A percentile compares a stretch with the other conserved stretches of the same genome.
These are phyloP conservation scores for Glutinoglossum americanum DNA, from an alignment of 495 filamentous ascomycete genomes.

Conservation along the genomic window DNA sequence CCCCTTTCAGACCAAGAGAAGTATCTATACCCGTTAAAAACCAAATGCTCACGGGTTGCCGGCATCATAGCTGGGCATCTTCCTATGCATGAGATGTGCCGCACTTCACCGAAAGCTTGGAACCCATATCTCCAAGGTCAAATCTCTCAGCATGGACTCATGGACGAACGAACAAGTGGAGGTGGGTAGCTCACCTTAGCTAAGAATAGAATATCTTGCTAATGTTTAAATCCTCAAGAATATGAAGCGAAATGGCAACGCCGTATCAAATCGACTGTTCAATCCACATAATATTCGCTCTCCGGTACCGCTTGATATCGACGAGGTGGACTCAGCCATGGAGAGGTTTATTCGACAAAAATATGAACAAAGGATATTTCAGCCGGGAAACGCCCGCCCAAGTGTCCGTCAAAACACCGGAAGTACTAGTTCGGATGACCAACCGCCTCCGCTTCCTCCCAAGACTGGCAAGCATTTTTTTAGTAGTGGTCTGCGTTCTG, in stretches of 20 bases:
- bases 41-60: neutral
- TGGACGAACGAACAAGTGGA: conserved; percentile 94
- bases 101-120: conserved; percentile 89
- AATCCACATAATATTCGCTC: conserved; percentile 70
- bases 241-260: conserved; percentile 83
- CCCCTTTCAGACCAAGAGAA: neutral
- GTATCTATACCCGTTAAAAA: neutral
- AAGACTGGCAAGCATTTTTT: conserved; percentile 53
- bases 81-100: conserved; percentile 95
- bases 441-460: conserved; percentile 63
- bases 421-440: conserved; percentile 26
- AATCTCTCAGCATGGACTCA: conserved; percentile 91
- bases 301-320: conserved; percentile 63
- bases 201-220: neutral
- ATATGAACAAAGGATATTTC: conserved; percentile 46
- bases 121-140: conserved; percentile 95
- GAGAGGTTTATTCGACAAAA: conserved; percentile 88
- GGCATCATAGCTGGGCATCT: conserved; percentile 56
- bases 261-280: conserved; percentile 60
- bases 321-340: conserved; percentile 81
- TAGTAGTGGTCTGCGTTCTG: conserved; percentile 45
- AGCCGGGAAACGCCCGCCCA: conserved; percentile 18
- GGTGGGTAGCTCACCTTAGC: conserved; percentile 26
- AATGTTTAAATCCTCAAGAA: conserved; percentile 30
- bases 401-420: conserved; percentile 24